Base-by-base conservation (phyloP, 148 eudicot genomes). In the Mesembryanthemum crystallinum region DNA sequence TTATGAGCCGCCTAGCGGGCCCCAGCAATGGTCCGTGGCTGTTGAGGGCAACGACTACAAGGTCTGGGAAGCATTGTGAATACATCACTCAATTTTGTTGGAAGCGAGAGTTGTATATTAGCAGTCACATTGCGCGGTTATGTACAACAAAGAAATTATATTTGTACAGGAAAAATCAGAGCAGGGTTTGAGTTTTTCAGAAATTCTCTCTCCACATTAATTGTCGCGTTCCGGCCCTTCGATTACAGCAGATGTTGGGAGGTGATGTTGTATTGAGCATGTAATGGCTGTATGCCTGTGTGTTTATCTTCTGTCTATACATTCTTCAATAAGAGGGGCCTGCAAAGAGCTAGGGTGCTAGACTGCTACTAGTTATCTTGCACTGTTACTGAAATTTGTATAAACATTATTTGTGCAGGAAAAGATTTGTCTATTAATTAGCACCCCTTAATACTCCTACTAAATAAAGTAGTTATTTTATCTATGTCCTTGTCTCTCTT, bases 51-150 rank as follows among this genome's bases (percentile, higher is more conserved):
- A 78, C 3, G 87, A 88, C 74, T 95, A 90, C 90, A 95, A 88
- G 87, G 89, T 95, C 52, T 95, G 98, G 97, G 96, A 92, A 90
- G 82, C 88, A 51, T 74, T 78, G 69, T 87, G 68, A 83, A 45
- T 28, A 39, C 69, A 12, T 55, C 32, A 14, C 33, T 55, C 55
- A 28, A 24, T 47, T 68, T 67, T 74, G 23, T 33, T 24, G 27
- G 69, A 65, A 47, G 66, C 5, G 68, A 65, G 58, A 43, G 15
- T 42, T 71, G 73, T 66, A 55, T 76, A 64, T 47, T 30, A 73
- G 23, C 32, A 45, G 0, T 57, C 27, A n/a, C 52, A 43, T 23
- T 27, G 30, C 30, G 1, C 21, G 67, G 67, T 39, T 12, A 32
- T 17, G 10, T 17, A 20, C 39, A 17, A 14, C 32, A 63, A 30